phyloP scores from a whole-genome alignment of 1,139 yeast species.

The Meyerozyma guilliermondii region DNA sequence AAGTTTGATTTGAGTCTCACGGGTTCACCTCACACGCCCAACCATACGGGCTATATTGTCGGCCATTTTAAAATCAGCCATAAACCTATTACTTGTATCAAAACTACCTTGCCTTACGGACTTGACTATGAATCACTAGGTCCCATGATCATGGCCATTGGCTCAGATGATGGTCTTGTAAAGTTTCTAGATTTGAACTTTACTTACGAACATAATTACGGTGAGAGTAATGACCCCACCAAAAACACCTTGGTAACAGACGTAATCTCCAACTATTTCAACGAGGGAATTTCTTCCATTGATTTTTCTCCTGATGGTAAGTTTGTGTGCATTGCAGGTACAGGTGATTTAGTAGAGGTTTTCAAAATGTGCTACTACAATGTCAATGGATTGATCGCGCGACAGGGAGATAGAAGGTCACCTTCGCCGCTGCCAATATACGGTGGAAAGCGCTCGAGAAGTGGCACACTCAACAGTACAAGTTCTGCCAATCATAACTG shows the following conservation, averaged over 20 bases:
- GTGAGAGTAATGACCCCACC: conserved; percentile 16
- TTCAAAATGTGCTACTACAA: conserved; percentile 43
- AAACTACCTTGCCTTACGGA: conserved; percentile 30
- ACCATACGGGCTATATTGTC: conserved; percentile 15
- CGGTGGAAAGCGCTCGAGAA: conserved; percentile 29
- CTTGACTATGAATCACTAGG: conserved; percentile 4
- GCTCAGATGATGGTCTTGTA: conserved; percentile 64
- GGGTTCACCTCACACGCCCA: background rate
- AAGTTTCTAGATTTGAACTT: conserved; percentile 48
- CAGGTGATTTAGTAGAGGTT: conserved; percentile 55
- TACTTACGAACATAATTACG: conserved; percentile 18
- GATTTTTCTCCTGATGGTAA: conserved; percentile 63
- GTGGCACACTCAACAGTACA: conserved; percentile 33
- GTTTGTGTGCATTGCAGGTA: conserved; percentile 53
- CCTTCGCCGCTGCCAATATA: conserved; percentile 12
- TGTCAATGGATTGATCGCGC: conserved; percentile 26
- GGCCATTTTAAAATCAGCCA: conserved; percentile 62
- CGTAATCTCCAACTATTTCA: conserved; percentile 58
- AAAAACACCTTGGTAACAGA: conserved; percentile 47
- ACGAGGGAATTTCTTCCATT: conserved; percentile 55
- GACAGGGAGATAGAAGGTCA: conserved; percentile 7
- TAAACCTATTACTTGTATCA: conserved; percentile 40
- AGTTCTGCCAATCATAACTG: conserved; percentile 13
- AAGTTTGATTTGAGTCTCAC: conserved; percentile 31
- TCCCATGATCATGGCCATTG: conserved; percentile 52